Conservation (phyloP, 495 filamentous ascomycete genomes). For the Penicillium turbatum region DNA sequence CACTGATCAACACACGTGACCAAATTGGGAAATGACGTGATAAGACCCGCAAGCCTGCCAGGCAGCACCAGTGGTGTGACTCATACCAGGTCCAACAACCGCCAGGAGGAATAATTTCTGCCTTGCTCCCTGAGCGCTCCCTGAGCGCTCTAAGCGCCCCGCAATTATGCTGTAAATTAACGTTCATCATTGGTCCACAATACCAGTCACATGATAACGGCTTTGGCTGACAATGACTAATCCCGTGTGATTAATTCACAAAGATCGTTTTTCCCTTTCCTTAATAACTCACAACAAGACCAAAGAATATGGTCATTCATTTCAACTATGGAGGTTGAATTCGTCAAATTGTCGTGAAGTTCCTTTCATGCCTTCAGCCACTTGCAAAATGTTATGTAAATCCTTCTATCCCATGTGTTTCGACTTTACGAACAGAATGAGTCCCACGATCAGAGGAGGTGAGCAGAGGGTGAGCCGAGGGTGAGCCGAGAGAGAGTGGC, state of each 20-base stretch:
- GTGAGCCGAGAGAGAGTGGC: not conserved
- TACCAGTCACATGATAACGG: not conserved
- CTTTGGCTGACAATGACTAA: not conserved
- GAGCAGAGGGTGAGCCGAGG: constrained; percentile 1
- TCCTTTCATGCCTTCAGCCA: not conserved
- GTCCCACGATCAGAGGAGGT: not conserved
- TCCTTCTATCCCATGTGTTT: not conserved
- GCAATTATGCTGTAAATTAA: not conserved
- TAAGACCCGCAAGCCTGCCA: not conserved
- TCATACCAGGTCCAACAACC: not conserved
- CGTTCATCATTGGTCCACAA: not conserved
- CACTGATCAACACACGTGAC: not conserved
- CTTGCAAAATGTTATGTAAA: not conserved
- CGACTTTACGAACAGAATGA: not conserved
- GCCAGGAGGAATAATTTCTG: not conserved
- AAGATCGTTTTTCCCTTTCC: not conserved
- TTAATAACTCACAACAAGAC: not conserved
- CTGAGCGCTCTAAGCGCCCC: not conserved
- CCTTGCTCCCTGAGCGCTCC: not conserved
- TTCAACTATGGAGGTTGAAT: not conserved
- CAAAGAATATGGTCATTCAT: not conserved
- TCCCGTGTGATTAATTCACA: not conserved
- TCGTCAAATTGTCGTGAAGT: not conserved
- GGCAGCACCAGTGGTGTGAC: not conserved
- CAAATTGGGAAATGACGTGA: not conserved